phyloP scores from a whole-genome alignment of 805 yeast genomes.

The Torulaspora delbrueckii region DNA sequence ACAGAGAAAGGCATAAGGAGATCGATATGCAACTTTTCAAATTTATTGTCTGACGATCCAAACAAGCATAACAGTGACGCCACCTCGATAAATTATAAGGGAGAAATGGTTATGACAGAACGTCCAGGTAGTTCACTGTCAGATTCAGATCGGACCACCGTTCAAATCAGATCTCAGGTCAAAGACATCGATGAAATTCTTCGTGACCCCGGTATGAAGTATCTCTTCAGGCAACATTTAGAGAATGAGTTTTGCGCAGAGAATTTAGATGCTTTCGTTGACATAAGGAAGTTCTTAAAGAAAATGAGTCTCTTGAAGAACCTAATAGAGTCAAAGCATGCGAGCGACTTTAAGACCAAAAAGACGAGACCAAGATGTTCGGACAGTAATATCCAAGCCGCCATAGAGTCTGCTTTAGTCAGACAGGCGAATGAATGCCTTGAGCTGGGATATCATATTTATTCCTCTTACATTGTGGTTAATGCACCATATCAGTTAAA shows the following conservation, averaged over 20 bases:
- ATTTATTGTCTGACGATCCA: background rate
- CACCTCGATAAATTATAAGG: background rate
- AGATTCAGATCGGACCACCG: background rate
- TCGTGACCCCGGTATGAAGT: constrained; percentile 70
- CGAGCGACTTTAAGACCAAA: constrained; percentile 20
- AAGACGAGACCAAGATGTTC: constrained; percentile 8
- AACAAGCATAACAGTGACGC: background rate
- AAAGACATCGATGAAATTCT: constrained; percentile 41
- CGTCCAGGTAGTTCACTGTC: constrained; percentile 1
- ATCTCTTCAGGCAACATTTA: constrained; percentile 61
- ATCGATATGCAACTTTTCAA: constrained; percentile 1
- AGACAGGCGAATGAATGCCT: constrained; percentile 51
- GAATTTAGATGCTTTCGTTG: constrained; percentile 66
- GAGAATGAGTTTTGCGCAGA: constrained; percentile 65
- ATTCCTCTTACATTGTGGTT: constrained; percentile 55
- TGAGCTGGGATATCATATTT: constrained; percentile 59
- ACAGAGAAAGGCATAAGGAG: constrained; percentile 7
- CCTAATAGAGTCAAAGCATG: constrained; percentile 31
- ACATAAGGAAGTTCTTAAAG: constrained; percentile 49
- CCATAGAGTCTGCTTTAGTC: constrained; percentile 39
- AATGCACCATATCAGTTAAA: constrained; percentile 70
- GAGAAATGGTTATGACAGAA: background rate
- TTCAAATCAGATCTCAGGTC: background rate
- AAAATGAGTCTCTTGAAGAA: constrained; percentile 43
- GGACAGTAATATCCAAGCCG: constrained; percentile 25